Conservation (phyloP, 306 rosid genomes). For the Lathyrus sativus region DNA sequence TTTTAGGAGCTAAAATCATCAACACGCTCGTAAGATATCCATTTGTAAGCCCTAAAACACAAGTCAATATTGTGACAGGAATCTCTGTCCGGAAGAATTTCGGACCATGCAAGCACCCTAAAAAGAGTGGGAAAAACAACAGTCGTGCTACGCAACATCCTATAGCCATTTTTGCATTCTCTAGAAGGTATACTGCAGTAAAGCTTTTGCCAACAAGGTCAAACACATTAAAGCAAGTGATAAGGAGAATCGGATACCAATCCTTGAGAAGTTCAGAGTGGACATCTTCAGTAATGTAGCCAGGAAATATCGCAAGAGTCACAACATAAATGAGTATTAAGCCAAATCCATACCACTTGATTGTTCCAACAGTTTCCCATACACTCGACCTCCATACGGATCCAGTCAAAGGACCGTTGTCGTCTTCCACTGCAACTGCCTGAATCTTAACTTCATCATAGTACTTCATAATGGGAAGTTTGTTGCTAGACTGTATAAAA, state of each 20-base stretch:
- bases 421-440: conserved; percentile 56
- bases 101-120: conserved; percentile 49
- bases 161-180: conserved; percentile 60
- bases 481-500: conserved; percentile 63
- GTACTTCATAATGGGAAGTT: conserved; percentile 82
- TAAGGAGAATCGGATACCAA: conserved; percentile 81
- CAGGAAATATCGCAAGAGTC: conserved; percentile 88
- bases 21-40: conserved; percentile 85
- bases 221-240: conserved; percentile 69
- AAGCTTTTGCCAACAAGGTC: conserved; percentile 85
- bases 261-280: conserved; percentile 76
- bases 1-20: conserved; percentile 81
- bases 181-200: conserved; percentile 66
- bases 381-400: conserved; percentile 48
- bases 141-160: conserved; percentile 65
- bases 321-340: conserved; percentile 66
- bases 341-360: conserved; percentile 82
- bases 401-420: conserved; percentile 56
- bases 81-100: conserved; percentile 76
- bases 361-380: conserved; percentile 25
- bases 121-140: conserved; percentile 75
- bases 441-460: conserved; percentile 61
- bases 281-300: conserved; percentile 90
- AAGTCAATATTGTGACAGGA: conserved; percentile 65
- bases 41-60: conserved; percentile 83